Conservation (phyloP, 1,139 yeast genomes). For the Debaryomyces psychrophilus region DNA sequence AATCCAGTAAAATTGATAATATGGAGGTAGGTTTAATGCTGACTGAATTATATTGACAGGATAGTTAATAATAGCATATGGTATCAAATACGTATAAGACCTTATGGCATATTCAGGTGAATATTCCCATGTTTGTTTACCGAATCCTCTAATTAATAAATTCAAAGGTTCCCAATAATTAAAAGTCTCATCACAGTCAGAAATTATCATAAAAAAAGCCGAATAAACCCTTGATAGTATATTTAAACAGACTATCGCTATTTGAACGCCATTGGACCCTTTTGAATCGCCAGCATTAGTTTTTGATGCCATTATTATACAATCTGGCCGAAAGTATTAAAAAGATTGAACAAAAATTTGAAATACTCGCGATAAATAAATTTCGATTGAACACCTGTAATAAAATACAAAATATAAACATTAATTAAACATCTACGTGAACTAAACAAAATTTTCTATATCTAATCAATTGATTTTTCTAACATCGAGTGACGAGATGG, state of each 20-base stretch:
- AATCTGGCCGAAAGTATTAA: background rate
- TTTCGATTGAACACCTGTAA: background rate
- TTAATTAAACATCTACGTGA: constrained; percentile 5
- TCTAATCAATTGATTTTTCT: constrained; percentile 34
- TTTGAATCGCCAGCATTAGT: constrained; percentile 1
- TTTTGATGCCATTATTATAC: background rate
- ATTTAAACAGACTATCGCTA: constrained; percentile 28
- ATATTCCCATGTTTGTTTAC: constrained; percentile 96
- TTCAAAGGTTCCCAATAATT: constrained; percentile 96
- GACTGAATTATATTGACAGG: constrained; percentile 34
- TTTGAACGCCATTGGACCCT: constrained; percentile 6
- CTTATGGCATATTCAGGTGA: constrained; percentile 89
- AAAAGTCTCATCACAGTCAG: constrained; percentile 86
- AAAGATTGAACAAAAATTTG: background rate
- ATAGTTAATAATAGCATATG: constrained; percentile 45
- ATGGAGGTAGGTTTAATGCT: constrained; percentile 28
- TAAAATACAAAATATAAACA: background rate
- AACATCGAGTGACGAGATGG: constrained; percentile 92
- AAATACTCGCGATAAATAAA: background rate
- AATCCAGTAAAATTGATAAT: constrained; percentile 53
- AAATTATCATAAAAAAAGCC: constrained; percentile 63
- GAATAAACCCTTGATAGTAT: constrained; percentile 46
- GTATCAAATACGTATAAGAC: constrained; percentile 76
- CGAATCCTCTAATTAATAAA: constrained; percentile 74
- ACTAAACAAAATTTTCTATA: constrained; percentile 1